Evolutionary conservation across 106 monocot genomes (phyloP).

Genomic region (Triglochin maritima): DNA sequence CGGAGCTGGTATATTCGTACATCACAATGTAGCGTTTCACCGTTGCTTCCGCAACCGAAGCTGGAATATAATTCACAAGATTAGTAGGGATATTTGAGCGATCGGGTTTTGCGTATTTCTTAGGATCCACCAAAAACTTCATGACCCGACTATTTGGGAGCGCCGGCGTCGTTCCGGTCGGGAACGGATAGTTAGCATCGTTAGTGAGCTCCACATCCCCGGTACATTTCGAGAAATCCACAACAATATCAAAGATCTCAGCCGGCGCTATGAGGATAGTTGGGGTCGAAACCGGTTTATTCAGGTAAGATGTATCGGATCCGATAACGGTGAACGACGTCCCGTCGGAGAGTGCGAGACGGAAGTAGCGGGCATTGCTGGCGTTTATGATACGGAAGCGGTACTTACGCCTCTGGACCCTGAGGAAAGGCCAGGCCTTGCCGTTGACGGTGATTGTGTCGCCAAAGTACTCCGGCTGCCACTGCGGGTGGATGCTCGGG

Average conservation of each 20-base stretch:
- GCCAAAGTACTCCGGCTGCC: conserved; percentile 98
- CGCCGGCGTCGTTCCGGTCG: conserved; percentile 3
- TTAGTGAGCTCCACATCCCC: conserved; percentile 10
- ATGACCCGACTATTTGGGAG: conserved; percentile 28
- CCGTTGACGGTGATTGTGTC: conserved; percentile 79
- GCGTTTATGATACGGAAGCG: conserved; percentile 91
- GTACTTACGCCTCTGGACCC: conserved; percentile 33
- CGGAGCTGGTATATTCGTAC: conserved; percentile 47
- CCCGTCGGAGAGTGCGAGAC: neutral
- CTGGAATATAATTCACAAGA: conserved; percentile 17
- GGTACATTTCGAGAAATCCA: conserved; percentile 39
- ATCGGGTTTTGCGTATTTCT: neutral
- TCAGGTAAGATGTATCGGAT: conserved; percentile 16
- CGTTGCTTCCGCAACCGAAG: conserved; percentile 17
- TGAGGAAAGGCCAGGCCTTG: conserved; percentile 75
- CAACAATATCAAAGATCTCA: conserved; percentile 54
- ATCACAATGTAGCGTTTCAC: conserved; percentile 46
- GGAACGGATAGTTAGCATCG: conserved; percentile 16
- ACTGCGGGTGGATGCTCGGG: conserved; percentile 75
- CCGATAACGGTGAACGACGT: neutral
- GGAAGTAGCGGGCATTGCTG: conserved; percentile 71
- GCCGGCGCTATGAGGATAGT: conserved; percentile 48
- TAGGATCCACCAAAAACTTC: conserved; percentile 23
- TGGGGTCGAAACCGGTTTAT: conserved; percentile 12
- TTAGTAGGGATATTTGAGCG: conserved; percentile 20